phyloP scores from a whole-genome alignment of 179 eudicot genomes.

The Silene vulgaris region DNA sequence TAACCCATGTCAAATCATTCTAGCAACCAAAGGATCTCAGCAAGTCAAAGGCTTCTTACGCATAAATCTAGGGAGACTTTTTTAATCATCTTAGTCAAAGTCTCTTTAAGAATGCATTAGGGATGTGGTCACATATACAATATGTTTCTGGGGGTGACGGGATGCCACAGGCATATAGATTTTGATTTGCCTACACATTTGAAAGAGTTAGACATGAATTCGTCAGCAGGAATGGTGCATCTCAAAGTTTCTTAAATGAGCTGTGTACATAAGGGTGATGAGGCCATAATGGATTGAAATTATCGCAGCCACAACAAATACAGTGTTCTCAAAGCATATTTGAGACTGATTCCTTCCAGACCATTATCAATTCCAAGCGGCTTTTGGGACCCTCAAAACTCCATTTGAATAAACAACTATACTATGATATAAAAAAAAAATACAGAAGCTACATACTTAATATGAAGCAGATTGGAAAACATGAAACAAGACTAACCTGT shows the following conservation, averaged over 20 bases:
- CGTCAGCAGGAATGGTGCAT: not conserved
- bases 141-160: not conserved
- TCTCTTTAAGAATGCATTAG: not conserved
- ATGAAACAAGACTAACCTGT: constrained; percentile 53
- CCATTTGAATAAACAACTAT: not conserved
- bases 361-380: not conserved
- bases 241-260: not conserved
- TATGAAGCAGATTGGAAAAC: constrained; percentile 4
- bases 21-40: not conserved
- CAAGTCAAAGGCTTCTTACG: not conserved
- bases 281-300: not conserved
- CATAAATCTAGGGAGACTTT: not conserved
- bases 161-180: not conserved
- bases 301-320: constrained; percentile 1
- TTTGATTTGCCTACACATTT: not conserved
- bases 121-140: not conserved
- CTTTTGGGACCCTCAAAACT: not conserved
- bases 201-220: not conserved
- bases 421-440: not conserved
- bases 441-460: not conserved
- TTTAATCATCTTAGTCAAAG: not conserved
- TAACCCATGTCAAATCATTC: not conserved
- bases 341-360: not conserved
- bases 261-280: not conserved
- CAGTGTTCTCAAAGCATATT: not conserved